Evolutionary conservation across 2,329 filamentous ascomycete genomes (phyloP).

Genomic region (Pezicula carpinea): DNA sequence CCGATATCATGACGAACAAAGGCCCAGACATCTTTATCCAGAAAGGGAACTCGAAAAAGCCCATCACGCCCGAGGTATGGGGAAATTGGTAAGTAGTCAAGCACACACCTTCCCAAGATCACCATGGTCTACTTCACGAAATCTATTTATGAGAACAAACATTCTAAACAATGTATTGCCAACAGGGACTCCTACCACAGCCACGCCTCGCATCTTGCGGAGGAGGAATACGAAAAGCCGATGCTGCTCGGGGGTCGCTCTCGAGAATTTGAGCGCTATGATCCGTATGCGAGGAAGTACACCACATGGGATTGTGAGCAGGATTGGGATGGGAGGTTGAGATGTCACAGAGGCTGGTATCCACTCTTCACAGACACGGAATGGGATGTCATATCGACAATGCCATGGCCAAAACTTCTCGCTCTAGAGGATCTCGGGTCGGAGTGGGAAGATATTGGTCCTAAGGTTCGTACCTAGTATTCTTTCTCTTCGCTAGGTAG

Average conservation of each 20-base stretch:
- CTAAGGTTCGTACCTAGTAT: constrained; percentile 14
- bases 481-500: too few relatives aligned
- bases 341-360: constrained; percentile 9
- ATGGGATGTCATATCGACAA: constrained; percentile 9
- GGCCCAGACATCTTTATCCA: constrained; percentile 38
- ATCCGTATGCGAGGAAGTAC: constrained; percentile 24
- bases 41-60: constrained; percentile 8
- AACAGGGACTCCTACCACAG: constrained; percentile 26
- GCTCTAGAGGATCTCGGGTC: constrained; percentile 16
- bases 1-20: constrained; percentile 32
- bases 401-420: constrained; percentile 3
- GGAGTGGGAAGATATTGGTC: constrained; percentile 23
- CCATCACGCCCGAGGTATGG: constrained; percentile 24
- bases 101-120: too few relatives aligned
- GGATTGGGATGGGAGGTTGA: constrained; percentile 13
- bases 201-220: constrained; percentile 1
- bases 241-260: constrained; percentile 7
- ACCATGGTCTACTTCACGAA: too few relatives aligned
- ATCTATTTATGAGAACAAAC: too few relatives aligned
- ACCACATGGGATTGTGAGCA: constrained; percentile 15
- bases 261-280: constrained; percentile 20
- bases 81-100: constrained; percentile 22
- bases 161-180: neutral
- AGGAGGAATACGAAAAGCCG: neutral
- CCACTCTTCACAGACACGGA: constrained; percentile 22